Conservation (phyloP, 805 yeast species). For the Cyberlindnera xishuangbannaensis region DNA sequence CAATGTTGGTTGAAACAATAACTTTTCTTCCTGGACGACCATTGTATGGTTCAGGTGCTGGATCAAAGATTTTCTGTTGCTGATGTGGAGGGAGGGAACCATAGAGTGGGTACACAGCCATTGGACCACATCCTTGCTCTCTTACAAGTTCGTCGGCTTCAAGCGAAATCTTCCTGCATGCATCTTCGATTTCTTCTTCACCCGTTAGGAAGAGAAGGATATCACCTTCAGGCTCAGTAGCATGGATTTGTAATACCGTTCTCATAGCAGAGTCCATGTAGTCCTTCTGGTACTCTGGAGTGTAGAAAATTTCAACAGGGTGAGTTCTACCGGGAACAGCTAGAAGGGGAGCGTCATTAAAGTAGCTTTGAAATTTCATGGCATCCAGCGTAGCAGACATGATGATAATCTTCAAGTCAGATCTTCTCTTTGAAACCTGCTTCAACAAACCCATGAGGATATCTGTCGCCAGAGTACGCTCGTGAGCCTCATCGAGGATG, state of each 20-base stretch:
- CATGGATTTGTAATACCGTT: slow-evolving; percentile 94
- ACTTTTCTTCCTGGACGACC: slow-evolving; percentile 96
- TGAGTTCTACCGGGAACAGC: slow-evolving; percentile 98
- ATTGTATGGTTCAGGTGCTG: slow-evolving; percentile 70
- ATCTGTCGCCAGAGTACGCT: slow-evolving; percentile 94
- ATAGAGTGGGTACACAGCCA: slow-evolving; percentile 85
- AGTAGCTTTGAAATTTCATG: slow-evolving; percentile 86
- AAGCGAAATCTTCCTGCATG: slow-evolving; percentile 78
- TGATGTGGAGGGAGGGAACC: slow-evolving; percentile 96
- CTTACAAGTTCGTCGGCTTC: slow-evolving; percentile 87
- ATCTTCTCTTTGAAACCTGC: slow-evolving; percentile 71
- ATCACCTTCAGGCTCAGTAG: slow-evolving; percentile 93
- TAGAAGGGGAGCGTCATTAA: slow-evolving; percentile 84
- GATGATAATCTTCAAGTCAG: slow-evolving; percentile 84
- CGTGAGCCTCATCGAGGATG: slow-evolving; percentile 96
- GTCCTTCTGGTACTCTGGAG: slow-evolving; percentile 95
- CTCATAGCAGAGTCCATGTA: slow-evolving; percentile 92
- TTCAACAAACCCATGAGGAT: slow-evolving; percentile 92
- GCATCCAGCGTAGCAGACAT: slow-evolving; percentile 99
- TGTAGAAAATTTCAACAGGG: slow-evolving; percentile 94
- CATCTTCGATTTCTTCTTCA: slow-evolving; percentile 97
- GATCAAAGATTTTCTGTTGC: slow-evolving; percentile 89
- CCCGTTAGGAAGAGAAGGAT: slow-evolving; percentile 84
- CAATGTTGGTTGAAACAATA: slow-evolving; percentile 89
- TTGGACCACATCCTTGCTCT: slow-evolving; percentile 87